Evolutionary conservation across 2,329 filamentous ascomycete genomes (phyloP).

Genomic region (Stagonosporopsis chrysanthemi): DNA sequence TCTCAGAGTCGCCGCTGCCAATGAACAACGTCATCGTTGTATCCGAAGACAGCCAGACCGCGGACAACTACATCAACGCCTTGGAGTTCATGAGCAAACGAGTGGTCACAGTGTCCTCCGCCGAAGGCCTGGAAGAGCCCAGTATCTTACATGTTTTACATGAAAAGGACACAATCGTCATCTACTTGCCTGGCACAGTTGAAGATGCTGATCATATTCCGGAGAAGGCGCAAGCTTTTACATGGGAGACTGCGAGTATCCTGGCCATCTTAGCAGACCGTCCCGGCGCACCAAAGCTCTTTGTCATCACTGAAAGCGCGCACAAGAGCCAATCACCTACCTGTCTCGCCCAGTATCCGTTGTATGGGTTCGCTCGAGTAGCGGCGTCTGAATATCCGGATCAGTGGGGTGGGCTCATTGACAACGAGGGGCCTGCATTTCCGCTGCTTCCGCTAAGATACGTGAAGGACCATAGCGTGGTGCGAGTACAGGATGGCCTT

Average conservation of each 20-base stretch:
- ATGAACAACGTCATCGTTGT: slow-evolving; percentile 38
- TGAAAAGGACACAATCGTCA: slow-evolving; percentile 18
- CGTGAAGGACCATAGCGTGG: slow-evolving; percentile 42
- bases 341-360: slow-evolving; percentile 46
- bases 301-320: slow-evolving; percentile 40
- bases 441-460: slow-evolving; percentile 15
- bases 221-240: slow-evolving; percentile 25
- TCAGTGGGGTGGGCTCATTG: slow-evolving; percentile 51
- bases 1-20: slow-evolving; percentile 41
- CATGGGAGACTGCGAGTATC: slow-evolving; percentile 30
- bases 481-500: slow-evolving; percentile 52
- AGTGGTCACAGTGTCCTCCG: slow-evolving; percentile 9
- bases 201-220: slow-evolving; percentile 14
- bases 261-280: slow-evolving; percentile 25
- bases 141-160: slow-evolving; percentile 10
- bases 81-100: slow-evolving; percentile 17
- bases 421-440: slow-evolving; percentile 34
- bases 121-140: slow-evolving; percentile 16
- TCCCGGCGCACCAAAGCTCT: slow-evolving; percentile 31
- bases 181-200: slow-evolving; percentile 27
- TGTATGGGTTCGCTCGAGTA: slow-evolving; percentile 51
- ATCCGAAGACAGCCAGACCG: slow-evolving; percentile 27
- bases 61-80: slow-evolving; percentile 27
- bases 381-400: slow-evolving; percentile 52
- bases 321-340: slow-evolving; percentile 35